These are phyloP conservation scores for Gynostemma pentaphyllum DNA, from an alignment of 306 rosid genomes.

Conservation along the genomic window DNA sequence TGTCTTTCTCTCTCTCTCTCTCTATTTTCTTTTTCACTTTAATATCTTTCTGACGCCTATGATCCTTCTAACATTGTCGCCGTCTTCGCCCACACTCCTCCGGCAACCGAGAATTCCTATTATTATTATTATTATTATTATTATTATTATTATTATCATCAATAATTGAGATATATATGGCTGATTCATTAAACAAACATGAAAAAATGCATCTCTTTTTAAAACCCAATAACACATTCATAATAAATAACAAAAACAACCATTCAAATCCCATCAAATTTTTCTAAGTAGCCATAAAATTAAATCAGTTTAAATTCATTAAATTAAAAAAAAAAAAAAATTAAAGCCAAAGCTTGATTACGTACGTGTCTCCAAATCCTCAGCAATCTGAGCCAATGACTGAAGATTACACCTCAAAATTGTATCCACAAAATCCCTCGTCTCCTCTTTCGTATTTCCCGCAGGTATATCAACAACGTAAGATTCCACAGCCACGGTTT, in stretches of 20 bases:
- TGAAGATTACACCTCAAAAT: constrained; percentile 91
- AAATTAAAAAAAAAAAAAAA: background rate
- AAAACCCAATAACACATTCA: no score
- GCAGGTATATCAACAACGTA: constrained; percentile 84
- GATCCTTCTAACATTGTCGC: background rate
- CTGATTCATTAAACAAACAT: no score
- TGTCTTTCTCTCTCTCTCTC: no score
- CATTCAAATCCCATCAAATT: no score
- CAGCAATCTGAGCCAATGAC: constrained; percentile 69
- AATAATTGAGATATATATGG: no score
- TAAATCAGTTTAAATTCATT: background rate
- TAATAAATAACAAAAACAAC: no score
- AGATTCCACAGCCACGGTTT: constrained; percentile 73
- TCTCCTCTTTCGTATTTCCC: constrained; percentile 78
- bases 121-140: no score
- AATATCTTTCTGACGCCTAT: background rate
- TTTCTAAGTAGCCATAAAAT: no score
- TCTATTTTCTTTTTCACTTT: background rate
- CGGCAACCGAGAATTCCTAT: background rate
- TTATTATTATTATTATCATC: no score
- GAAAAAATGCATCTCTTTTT: no score
- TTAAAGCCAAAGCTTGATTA: background rate
- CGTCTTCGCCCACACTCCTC: background rate
- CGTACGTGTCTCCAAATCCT: constrained; percentile 31
- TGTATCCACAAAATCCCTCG: constrained; percentile 67